Conservation (phyloP, 2,329 filamentous ascomycete genomes). For the Colletotrichum tanaceti region DNA sequence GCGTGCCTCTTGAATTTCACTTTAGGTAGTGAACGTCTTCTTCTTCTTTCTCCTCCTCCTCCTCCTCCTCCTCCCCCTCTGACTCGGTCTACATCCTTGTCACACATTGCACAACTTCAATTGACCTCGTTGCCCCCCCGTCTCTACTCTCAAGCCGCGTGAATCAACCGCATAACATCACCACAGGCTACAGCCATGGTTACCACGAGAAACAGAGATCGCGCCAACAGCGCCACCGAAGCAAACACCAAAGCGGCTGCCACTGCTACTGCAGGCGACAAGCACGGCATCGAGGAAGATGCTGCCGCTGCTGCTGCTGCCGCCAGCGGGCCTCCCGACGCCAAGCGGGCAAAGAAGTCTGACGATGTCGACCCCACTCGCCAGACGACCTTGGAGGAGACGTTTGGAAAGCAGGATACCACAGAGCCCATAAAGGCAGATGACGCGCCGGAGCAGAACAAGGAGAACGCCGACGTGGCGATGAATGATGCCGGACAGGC, state of each 20-base stretch:
- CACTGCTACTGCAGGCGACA: conserved; percentile 27
- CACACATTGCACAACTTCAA: neutral
- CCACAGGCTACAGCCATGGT: conserved; percentile 21
- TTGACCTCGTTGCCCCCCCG: neutral
- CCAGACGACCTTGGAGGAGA: conserved; percentile 38
- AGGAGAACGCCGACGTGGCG: conserved; percentile 1
- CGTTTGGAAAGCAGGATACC: conserved; percentile 21
- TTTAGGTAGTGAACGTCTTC: neutral
- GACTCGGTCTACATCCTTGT: neutral
- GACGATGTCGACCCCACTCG: conserved; percentile 1
- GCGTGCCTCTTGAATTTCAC: conserved; percentile 3
- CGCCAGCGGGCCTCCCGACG: conserved; percentile 13
- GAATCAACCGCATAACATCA: neutral
- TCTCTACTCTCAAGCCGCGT: neutral
- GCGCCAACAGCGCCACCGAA: conserved; percentile 16
- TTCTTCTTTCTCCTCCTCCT: neutral
- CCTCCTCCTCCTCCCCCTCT: neutral
- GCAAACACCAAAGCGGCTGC: conserved; percentile 4
- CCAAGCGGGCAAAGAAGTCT: conserved; percentile 38
- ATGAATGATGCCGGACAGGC: conserved; percentile 25
- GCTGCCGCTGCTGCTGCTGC: conserved; percentile 5
- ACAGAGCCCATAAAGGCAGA: neutral
- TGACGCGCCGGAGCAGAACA: neutral
- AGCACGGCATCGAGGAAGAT: conserved; percentile 28
- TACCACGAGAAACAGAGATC: conserved; percentile 26